Conservation (phyloP, 176 grass and related monocot genomes). For the Bromus sterilis region DNA sequence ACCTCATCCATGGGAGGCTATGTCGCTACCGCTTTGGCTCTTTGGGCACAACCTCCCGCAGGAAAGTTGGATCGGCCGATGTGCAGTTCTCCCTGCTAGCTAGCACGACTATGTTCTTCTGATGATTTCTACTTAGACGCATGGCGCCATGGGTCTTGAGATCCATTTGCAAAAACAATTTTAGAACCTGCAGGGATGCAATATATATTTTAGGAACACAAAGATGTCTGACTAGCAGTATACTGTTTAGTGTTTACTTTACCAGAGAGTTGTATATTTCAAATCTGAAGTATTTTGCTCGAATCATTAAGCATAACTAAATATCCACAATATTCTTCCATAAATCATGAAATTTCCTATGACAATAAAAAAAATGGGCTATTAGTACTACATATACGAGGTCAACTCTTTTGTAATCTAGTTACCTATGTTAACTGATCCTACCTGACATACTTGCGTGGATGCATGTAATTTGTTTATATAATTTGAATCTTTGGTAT, state of each 20-base stretch:
- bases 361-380: neutral
- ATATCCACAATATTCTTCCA: neutral
- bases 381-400: neutral
- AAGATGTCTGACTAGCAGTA: neutral
- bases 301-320: neutral
- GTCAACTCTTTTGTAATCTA: neutral
- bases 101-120: too few species aligned
- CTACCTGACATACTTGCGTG: neutral
- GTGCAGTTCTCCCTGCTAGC: too few species aligned
- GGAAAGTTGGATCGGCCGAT: too few species aligned
- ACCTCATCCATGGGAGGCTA: too few species aligned
- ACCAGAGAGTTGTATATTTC: neutral
- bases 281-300: neutral
- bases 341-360: neutral
- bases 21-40: too few species aligned
- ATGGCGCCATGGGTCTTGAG: slow-evolving; percentile 94
- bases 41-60: too few species aligned
- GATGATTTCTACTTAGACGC: slow-evolving; percentile 95
- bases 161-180: slow-evolving; percentile 92
- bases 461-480: too few species aligned
- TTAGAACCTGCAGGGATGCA: slow-evolving; percentile 54
- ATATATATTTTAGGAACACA: neutral
- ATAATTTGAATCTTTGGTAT: too few species aligned
- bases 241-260: neutral
- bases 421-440: neutral